Conservation (phyloP, 495 filamentous ascomycete species). For the Penicillium arizonense region DNA sequence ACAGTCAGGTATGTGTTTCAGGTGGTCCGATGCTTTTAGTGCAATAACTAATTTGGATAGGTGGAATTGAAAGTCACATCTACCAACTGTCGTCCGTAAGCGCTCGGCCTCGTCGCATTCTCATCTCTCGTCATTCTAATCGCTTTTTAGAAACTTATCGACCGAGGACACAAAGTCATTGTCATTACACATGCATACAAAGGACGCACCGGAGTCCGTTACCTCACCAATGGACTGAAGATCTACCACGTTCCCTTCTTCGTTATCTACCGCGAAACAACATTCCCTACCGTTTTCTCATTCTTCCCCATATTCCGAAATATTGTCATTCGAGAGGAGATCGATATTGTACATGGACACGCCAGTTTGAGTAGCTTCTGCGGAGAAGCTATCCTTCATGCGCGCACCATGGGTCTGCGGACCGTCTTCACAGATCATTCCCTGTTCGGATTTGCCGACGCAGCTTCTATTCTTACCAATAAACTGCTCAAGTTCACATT, state of each 20-base stretch:
- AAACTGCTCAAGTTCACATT: conserved; percentile 94
- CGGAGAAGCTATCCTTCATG: conserved; percentile 93
- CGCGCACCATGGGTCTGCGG: conserved; percentile 89
- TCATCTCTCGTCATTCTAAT: conserved; percentile 13
- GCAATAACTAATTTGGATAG: conserved; percentile 33
- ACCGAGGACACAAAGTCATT: conserved; percentile 96
- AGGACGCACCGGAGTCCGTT: conserved; percentile 88
- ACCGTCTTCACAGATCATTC: conserved; percentile 98
- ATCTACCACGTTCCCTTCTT: conserved; percentile 97
- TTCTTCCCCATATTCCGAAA: conserved; percentile 97
- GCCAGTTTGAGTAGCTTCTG: conserved; percentile 88
- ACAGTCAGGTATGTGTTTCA: conserved; percentile 64
- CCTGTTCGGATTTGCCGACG: conserved; percentile 96
- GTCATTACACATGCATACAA: conserved; percentile 97
- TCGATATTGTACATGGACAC: conserved; percentile 97
- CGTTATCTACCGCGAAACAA: conserved; percentile 89
- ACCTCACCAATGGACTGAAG: conserved; percentile 96
- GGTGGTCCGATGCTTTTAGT: no score
- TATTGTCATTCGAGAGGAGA: conserved; percentile 87
- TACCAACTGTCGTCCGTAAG: conserved; percentile 84
- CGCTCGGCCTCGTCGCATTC: not conserved
- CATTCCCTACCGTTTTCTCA: conserved; percentile 97
- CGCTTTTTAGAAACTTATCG: conserved; percentile 70
- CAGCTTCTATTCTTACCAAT: conserved; percentile 92
- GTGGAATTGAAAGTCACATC: conserved; percentile 95